Conservation (phyloP, 352 stramenopile genomes). For the Pythium periplocum region DNA sequence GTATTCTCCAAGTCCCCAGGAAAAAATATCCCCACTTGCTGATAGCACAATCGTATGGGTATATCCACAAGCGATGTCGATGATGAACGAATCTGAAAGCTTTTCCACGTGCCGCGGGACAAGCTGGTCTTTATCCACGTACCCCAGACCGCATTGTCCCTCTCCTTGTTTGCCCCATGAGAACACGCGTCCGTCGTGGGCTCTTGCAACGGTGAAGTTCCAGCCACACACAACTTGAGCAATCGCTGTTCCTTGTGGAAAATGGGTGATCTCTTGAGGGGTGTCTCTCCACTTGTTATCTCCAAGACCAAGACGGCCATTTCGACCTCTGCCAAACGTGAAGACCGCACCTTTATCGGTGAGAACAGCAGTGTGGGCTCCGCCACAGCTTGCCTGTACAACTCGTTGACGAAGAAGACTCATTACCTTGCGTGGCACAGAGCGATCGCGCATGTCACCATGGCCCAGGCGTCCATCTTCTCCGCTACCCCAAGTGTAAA, state of each 20-base stretch:
- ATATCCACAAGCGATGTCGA: conserved; percentile 79
- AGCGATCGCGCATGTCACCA: conserved; percentile 74
- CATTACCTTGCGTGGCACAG: conserved; percentile 77
- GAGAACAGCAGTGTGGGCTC: conserved; percentile 71
- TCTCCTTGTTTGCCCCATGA: conserved; percentile 87
- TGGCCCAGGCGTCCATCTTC: conserved; percentile 77
- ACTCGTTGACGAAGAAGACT: conserved; percentile 60
- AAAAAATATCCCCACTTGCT: conserved; percentile 73
- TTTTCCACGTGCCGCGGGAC: conserved; percentile 50
- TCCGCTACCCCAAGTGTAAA: conserved; percentile 82
- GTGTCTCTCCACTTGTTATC: conserved; percentile 76
- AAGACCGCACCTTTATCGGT: conserved; percentile 57
- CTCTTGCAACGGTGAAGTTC: conserved; percentile 75
- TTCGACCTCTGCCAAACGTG: conserved; percentile 67
- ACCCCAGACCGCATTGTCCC: conserved; percentile 80
- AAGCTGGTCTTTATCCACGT: conserved; percentile 76
- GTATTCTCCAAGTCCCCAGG: conserved; percentile 88
- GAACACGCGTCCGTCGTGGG: conserved; percentile 48
- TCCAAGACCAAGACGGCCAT: conserved; percentile 65
- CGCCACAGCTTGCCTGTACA: conserved; percentile 66
- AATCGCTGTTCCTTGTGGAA: conserved; percentile 32
- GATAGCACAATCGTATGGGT: conserved; percentile 86
- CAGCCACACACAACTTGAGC: conserved; percentile 64
- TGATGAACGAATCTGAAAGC: conserved; percentile 27
- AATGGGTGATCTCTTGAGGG: conserved; percentile 45